Evolutionary conservation across 371 early-diverging fungal genomes (phyloP), one percentile per base, ranked within the genome.

Genomic region (Mortierella sp.): DNA sequence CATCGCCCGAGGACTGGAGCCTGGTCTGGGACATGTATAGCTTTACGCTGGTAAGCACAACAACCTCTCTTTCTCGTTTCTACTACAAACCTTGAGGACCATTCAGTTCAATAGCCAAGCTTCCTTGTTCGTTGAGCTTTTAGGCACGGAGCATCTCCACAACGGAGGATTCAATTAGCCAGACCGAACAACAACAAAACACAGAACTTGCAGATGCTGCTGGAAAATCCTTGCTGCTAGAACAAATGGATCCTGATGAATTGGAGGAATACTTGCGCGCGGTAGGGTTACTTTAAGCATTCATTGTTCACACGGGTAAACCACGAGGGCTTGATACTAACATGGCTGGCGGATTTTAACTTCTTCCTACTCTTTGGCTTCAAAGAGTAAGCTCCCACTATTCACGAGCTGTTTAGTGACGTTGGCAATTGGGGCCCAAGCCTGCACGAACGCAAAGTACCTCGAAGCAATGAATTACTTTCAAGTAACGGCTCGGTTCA

Each of bases 1-100:
- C 63, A n/a, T 54, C 56, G 3, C 34, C 49, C 5, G 50, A 60
- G 3, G 76, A 68, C 24, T 76, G 76, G 76, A 39, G 50, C n/a
- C 41, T 39, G 7, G 64, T 68, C 10, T 76, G 76, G 76, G 60
- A 60, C 14, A 64, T 31, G 28, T 76, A 76, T 37, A 76, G 69
- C 25, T 40, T 31, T 45, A 47, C 65, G 13, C 19, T 68, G 47
- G 76, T 76, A 68, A 31, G 64, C 6, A 0, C 25, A 14, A 0
- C 8, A 4, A n/a, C n/a, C n/a, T n/a, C n/a, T n/a, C n/a, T n/a
- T n/a, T n/a, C n/a, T n/a, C n/a, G n/a, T n/a, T n/a, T n/a, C n/a
- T n/a, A n/a, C n/a, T n/a, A n/a, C n/a, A n/a, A n/a, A n/a, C n/a
- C n/a, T n/a, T n/a, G n/a, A n/a, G n/a, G n/a, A n/a, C n/a, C n/a